Evolutionary conservation across 192 early-diverging fungal genomes (phyloP).

Genomic region (Backusella parvicylindrica): DNA sequence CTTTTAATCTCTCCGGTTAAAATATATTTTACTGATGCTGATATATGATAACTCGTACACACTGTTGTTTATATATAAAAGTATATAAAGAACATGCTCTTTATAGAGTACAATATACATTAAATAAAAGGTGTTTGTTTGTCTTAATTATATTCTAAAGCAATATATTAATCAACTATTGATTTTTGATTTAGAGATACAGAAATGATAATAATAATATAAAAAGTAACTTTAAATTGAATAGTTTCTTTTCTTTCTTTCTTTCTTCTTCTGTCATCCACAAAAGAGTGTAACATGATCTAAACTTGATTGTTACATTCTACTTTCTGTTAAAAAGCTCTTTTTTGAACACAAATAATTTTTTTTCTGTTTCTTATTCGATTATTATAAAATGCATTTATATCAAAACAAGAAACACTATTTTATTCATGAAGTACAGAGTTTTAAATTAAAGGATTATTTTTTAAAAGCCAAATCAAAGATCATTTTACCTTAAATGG

Average conservation of each 20-base stretch:
- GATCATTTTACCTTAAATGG: too few relatives aligned
- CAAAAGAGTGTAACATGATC: background rate
- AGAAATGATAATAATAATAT: background rate
- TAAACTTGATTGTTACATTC: background rate
- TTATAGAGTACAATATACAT: background rate
- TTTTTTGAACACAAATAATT: background rate
- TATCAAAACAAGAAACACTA: too few relatives aligned
- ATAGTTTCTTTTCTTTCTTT: background rate
- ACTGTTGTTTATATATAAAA: background rate
- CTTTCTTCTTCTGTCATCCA: background rate
- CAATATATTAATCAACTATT: too few relatives aligned
- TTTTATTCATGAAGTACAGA: too few relatives aligned
- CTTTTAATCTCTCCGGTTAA: background rate
- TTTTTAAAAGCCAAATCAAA: background rate
- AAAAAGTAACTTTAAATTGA: background rate
- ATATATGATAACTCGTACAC: background rate
- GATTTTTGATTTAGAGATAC: background rate
- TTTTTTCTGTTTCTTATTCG: background rate
- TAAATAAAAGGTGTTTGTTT: background rate
- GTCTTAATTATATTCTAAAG: too few relatives aligned
- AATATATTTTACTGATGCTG: background rate
- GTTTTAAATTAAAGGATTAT: background rate
- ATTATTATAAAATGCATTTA: background rate
- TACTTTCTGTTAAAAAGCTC: background rate
- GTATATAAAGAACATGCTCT: background rate